A percentile compares a stretch with the other conserved stretches of the same genome.
phyloP scores from a whole-genome alignment of 2,329 filamentous ascomycete genomes.

The Phialocephala sp. region DNA sequence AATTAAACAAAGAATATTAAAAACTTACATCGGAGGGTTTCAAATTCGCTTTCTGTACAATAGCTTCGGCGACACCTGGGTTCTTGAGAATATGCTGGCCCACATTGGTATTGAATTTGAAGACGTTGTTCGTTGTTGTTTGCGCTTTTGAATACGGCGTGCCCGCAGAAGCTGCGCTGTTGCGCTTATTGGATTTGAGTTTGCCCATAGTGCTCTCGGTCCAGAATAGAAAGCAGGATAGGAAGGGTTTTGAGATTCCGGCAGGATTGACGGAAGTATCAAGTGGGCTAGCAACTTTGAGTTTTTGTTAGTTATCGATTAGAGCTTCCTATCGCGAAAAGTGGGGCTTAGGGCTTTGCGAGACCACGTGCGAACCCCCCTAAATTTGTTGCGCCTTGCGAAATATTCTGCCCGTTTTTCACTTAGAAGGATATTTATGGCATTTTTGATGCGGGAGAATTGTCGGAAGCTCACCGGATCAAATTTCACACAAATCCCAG shows the following conservation, averaged over 20 bases:
- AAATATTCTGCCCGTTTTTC: background rate
- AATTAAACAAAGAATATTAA: no score
- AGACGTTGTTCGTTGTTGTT: constrained; percentile 73
- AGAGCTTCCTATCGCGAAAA: background rate
- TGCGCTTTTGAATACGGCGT: constrained; percentile 42
- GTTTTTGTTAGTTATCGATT: background rate
- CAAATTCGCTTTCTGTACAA: constrained; percentile 84
- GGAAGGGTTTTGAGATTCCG: background rate
- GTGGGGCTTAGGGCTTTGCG: background rate
- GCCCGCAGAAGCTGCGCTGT: constrained; percentile 35
- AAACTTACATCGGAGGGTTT: constrained; percentile 78
- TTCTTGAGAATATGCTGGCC: constrained; percentile 89
- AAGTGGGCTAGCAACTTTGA: background rate
- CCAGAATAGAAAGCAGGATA: no score
- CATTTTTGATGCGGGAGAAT: background rate
- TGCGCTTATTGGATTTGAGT: constrained; percentile 42
- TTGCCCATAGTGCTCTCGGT: constrained; percentile 40
- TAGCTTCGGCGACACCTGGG: constrained; percentile 80
- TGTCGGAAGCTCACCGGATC: background rate
- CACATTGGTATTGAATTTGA: constrained; percentile 78
- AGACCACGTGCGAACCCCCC: background rate
- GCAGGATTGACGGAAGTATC: background rate
- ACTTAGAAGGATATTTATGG: background rate
- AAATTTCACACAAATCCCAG: background rate
- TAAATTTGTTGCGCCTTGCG: background rate